Conservation (phyloP, 2,329 filamentous ascomycete genomes). For the Hypoxylon sp. region DNA sequence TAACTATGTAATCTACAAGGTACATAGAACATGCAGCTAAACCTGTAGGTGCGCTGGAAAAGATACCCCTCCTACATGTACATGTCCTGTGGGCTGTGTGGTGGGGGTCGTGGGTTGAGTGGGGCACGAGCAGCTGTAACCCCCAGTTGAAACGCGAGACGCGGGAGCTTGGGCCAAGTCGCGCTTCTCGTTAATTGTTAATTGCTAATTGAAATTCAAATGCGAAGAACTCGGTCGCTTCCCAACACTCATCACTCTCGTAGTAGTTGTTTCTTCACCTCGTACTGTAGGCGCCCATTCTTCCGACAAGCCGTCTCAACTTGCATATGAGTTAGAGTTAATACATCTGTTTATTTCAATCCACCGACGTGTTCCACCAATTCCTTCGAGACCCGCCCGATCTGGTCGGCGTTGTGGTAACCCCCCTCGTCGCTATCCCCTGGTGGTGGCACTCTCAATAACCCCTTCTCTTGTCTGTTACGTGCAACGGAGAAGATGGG, state of each 20-base stretch:
- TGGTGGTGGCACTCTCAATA: not conserved
- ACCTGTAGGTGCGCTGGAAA: no score
- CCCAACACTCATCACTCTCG: not conserved
- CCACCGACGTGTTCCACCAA: not conserved
- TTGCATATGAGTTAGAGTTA: not conserved
- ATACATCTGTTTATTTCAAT: not conserved
- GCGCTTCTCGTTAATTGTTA: slow-evolving; percentile 36
- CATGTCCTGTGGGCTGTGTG: no score
- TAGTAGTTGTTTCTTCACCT: not conserved
- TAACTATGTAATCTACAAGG: no score
- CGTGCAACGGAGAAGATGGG: slow-evolving; percentile 44
- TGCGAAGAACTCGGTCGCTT: not conserved
- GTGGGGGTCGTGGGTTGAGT: no score
- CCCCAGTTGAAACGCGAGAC: slow-evolving; percentile 9
- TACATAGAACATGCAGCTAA: no score
- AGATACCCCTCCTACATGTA: no score
- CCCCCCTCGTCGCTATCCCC: not conserved
- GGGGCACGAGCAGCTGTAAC: not conserved
- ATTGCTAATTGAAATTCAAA: not conserved
- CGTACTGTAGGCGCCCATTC: not conserved
- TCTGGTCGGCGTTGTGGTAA: not conserved
- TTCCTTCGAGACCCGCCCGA: not conserved
- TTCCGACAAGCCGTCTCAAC: not conserved
- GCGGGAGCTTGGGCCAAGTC: slow-evolving; percentile 39
- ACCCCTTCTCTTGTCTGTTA: not conserved